These are phyloP conservation scores for Stylosanthes scabra DNA, from an alignment of 331 rosid genomes.

Conservation along the genomic window DNA sequence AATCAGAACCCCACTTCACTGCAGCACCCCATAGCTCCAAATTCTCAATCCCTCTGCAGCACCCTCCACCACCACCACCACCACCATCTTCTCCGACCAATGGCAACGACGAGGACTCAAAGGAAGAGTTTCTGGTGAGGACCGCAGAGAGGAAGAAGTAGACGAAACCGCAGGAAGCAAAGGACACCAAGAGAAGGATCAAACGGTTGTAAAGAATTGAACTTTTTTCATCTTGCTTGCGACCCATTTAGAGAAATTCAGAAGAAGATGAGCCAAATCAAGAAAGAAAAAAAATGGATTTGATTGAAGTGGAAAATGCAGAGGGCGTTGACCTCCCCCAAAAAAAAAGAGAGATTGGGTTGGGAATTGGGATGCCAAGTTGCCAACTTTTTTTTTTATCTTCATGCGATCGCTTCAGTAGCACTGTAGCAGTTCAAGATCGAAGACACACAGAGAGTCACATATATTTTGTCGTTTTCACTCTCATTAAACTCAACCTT, in stretches of 20 bases:
- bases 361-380: neutral
- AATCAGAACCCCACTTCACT: slow-evolving; percentile 98
- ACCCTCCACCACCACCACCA: slow-evolving; percentile 43
- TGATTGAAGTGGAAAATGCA: slow-evolving; percentile 13
- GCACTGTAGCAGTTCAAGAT: neutral
- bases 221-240: slow-evolving; percentile 55
- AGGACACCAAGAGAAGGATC: slow-evolving; percentile 50
- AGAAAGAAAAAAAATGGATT: slow-evolving; percentile 28
- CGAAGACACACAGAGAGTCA: slow-evolving; percentile 5
- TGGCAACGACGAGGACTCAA: slow-evolving; percentile 35
- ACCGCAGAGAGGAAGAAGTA: slow-evolving; percentile 60
- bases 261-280: slow-evolving; percentile 42
- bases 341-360: neutral
- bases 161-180: slow-evolving; percentile 66
- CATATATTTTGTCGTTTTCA: slow-evolving; percentile 10
- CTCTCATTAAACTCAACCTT: neutral
- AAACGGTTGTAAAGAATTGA: slow-evolving; percentile 43
- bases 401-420: neutral
- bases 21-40: slow-evolving; percentile 94
- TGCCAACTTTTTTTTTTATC: neutral
- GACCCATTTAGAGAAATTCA: slow-evolving; percentile 58
- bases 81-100: slow-evolving; percentile 32
- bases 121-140: slow-evolving; percentile 42
- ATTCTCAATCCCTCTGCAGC: slow-evolving; percentile 81
- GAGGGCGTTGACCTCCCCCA: slow-evolving; percentile 60